Percentiles rank a stretch among this genome's conserved stretches.
These are phyloP conservation scores for Tricholoma bakamatsutake DNA, from an alignment of 768 basidiomycete species.

Conservation along the genomic window DNA sequence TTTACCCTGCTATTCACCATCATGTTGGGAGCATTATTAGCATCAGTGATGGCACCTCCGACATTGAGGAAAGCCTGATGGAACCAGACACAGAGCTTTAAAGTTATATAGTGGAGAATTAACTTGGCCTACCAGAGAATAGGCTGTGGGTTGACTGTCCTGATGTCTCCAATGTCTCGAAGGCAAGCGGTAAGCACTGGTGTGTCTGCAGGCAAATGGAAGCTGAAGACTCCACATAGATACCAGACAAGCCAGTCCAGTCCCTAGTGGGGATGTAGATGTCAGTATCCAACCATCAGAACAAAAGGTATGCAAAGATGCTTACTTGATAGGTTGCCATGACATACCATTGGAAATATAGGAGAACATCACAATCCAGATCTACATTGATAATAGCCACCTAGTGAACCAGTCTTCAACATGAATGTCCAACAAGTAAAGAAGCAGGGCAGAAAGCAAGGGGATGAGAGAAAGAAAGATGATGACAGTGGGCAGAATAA, in stretches of 20 bases:
- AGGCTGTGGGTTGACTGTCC: background rate
- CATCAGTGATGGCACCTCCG: background rate
- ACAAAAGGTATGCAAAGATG: conserved; percentile 1
- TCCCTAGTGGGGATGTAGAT: background rate
- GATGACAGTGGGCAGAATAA: background rate
- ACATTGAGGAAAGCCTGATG: background rate
- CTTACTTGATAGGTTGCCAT: background rate
- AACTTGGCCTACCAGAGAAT: background rate
- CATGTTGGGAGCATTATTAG: background rate
- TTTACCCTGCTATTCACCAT: background rate
- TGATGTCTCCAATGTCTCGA: background rate
- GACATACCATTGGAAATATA: background rate
- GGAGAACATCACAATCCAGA: background rate
- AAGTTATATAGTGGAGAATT: background rate
- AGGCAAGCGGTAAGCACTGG: background rate
- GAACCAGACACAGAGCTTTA: background rate
- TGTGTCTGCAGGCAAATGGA: background rate
- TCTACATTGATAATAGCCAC: background rate
- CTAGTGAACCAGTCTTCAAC: background rate
- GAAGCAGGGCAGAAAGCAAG: background rate
- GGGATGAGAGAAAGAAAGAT: background rate
- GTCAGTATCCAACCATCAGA: background rate
- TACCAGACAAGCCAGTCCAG: background rate
- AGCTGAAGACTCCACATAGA: background rate
- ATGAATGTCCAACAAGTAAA: background rate